These are phyloP conservation scores for Noccaea bulbosa DNA, from an alignment of 345 rosid species.

Conservation along the genomic window DNA sequence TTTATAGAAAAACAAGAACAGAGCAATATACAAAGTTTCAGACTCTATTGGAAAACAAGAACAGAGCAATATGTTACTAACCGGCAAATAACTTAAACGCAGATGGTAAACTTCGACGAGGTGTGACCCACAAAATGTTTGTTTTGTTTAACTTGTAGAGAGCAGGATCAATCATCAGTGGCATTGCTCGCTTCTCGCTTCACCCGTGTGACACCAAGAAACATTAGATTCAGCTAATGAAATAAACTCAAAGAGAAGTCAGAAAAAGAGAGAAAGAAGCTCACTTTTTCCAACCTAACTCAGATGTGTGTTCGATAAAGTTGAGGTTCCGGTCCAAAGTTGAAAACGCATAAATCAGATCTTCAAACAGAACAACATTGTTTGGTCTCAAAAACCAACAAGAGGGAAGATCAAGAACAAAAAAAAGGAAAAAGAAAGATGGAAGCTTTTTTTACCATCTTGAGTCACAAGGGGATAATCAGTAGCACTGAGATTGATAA, in stretches of 20 bases:
- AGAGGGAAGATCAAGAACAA: neutral
- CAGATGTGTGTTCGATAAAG: slow-evolving; percentile 88
- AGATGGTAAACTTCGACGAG: slow-evolving; percentile 77
- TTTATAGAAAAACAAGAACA: slow-evolving; percentile 3
- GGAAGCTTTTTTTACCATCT: slow-evolving; percentile 66
- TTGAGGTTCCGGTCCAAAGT: slow-evolving; percentile 68
- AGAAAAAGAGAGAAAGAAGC: slow-evolving; percentile 35
- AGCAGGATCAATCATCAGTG: slow-evolving; percentile 94
- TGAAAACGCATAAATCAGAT: slow-evolving; percentile 76
- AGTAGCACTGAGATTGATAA: slow-evolving; percentile 97
- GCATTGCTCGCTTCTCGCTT: slow-evolving; percentile 96
- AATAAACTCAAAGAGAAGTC: neutral
- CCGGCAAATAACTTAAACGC: slow-evolving; percentile 90
- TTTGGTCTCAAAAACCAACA: slow-evolving; percentile 20
- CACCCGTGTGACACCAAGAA: slow-evolving; percentile 25
- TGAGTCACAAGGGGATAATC: slow-evolving; percentile 99
- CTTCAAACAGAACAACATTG: slow-evolving; percentile 51
- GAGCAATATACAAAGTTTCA: neutral
- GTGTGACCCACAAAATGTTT: slow-evolving; percentile 75
- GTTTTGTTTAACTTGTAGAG: slow-evolving; percentile 70
- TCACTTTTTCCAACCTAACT: slow-evolving; percentile 95
- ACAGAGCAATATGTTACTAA: slow-evolving; percentile 37
- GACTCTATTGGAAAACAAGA: neutral
- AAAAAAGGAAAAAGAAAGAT: neutral
- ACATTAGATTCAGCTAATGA: neutral